These are phyloP conservation scores for Athelia psychrophila DNA, from an alignment of 1,284 basidiomycete genomes.

Conservation along the genomic window DNA sequence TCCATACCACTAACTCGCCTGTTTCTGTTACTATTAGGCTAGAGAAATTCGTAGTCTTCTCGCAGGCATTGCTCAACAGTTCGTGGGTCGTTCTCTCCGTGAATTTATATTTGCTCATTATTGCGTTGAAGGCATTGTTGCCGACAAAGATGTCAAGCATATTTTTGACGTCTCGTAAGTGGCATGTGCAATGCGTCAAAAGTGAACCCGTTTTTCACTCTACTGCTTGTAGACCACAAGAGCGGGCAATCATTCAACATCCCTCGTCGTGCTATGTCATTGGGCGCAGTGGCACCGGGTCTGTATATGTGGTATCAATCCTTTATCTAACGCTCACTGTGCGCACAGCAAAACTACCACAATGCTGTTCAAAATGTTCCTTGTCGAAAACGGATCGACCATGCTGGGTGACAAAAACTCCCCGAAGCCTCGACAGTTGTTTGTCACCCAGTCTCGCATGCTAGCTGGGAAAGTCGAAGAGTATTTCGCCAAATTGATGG, in stretches of 20 bases:
- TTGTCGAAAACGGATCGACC: constrained; percentile 53
- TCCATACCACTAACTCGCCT: neutral
- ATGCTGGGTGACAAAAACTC: constrained; percentile 24
- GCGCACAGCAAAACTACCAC: constrained; percentile 70
- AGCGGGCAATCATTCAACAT: constrained; percentile 62
- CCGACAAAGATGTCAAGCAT: constrained; percentile 43
- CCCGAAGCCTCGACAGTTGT: constrained; percentile 61
- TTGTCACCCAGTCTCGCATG: constrained; percentile 64
- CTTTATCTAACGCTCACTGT: constrained; percentile 46
- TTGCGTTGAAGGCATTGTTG: constrained; percentile 38
- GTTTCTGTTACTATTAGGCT: constrained; percentile 33
- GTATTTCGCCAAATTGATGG: constrained; percentile 53
- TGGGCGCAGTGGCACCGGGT: constrained; percentile 71
- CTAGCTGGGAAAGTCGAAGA: constrained; percentile 66
- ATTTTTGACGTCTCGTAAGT: constrained; percentile 49
- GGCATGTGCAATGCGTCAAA: no score
- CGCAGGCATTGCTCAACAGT: constrained; percentile 59
- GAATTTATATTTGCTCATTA: constrained; percentile 7
- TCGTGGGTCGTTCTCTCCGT: constrained; percentile 1
- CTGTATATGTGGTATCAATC: constrained; percentile 38
- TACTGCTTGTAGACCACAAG: constrained; percentile 40
- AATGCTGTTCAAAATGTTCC: constrained; percentile 72
- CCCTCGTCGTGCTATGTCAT: constrained; percentile 62
- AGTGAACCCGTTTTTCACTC: neutral
- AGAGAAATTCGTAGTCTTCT: constrained; percentile 65